Percentiles rank a stretch among this genome's conserved stretches.
These are phyloP conservation scores for Halenospora varia DNA, from an alignment of 495 filamentous ascomycete species.

Conservation along the genomic window DNA sequence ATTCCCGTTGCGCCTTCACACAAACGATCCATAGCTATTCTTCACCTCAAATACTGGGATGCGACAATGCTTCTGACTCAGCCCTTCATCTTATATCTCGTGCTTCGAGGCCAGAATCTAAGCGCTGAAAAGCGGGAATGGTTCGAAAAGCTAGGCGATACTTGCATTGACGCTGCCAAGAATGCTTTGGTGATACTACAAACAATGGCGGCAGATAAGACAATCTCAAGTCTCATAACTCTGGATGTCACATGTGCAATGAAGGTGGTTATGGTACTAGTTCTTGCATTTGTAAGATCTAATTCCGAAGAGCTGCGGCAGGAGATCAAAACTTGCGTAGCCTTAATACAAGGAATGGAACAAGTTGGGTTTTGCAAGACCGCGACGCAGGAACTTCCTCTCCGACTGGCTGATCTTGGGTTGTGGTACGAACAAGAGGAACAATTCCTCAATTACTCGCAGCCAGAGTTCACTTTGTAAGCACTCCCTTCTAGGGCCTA, in stretches of 20 bases:
- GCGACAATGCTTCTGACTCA: constrained; percentile 25
- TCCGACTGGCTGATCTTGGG: constrained; percentile 4
- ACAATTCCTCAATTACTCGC: not conserved
- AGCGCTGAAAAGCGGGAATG: constrained; percentile 22
- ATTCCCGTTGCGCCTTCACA: constrained; percentile 27
- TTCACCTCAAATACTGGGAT: constrained; percentile 31
- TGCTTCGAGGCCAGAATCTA: constrained; percentile 16
- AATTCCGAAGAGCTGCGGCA: not conserved
- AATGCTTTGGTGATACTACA: constrained; percentile 23
- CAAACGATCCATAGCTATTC: constrained; percentile 26
- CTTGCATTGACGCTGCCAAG: constrained; percentile 28
- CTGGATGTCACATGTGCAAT: constrained; percentile 27
- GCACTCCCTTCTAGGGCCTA: not conserved
- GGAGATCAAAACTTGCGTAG: constrained; percentile 6
- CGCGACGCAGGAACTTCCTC: constrained; percentile 4
- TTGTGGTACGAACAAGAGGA: not conserved
- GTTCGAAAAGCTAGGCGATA: constrained; percentile 26
- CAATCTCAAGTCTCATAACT: constrained; percentile 24
- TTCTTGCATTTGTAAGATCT: constrained; percentile 15
- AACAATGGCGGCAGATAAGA: constrained; percentile 24
- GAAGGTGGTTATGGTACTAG: constrained; percentile 26
- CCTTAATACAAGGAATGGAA: constrained; percentile 6
- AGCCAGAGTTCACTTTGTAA: not conserved
- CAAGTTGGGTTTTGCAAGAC: constrained; percentile 13
- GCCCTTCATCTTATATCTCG: constrained; percentile 29